These are phyloP conservation scores for Solanum medicagineum DNA, from an alignment of 257 asterid species.

Conservation along the genomic window DNA sequence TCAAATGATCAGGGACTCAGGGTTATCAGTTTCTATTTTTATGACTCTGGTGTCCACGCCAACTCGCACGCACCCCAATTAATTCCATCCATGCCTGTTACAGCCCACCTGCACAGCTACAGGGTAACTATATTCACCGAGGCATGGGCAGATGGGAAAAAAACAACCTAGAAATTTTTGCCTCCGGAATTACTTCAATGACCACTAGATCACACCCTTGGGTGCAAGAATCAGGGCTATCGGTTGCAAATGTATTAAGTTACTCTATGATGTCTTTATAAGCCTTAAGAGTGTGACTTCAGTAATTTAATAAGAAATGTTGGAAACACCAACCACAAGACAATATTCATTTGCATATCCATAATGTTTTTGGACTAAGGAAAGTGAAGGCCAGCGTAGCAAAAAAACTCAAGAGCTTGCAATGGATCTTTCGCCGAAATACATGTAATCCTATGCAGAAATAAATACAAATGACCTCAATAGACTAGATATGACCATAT, in stretches of 20 bases:
- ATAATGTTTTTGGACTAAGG: neutral
- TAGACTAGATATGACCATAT: neutral
- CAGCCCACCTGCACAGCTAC: neutral
- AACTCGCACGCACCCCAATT: neutral
- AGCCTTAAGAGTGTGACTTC: neutral
- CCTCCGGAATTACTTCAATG: neutral
- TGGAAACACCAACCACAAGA: neutral
- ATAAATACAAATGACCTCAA: neutral
- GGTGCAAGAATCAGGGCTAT: neutral
- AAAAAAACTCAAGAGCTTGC: neutral
- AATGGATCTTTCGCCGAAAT: neutral
- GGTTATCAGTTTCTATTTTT: neutral
- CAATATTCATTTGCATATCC: neutral
- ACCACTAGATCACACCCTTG: neutral
- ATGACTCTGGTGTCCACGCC: neutral
- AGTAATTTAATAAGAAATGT: neutral
- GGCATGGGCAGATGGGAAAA: neutral
- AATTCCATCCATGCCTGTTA: neutral
- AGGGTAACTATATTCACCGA: neutral
- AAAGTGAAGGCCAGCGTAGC: neutral
- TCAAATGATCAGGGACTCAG: neutral
- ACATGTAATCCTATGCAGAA: neutral
- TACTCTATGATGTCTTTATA: neutral
- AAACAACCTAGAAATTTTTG: neutral
- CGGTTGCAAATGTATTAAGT: neutral